Base-by-base conservation (phyloP, 352 stramenopile genomes). In the Phytophthora macrochlamydospora region DNA sequence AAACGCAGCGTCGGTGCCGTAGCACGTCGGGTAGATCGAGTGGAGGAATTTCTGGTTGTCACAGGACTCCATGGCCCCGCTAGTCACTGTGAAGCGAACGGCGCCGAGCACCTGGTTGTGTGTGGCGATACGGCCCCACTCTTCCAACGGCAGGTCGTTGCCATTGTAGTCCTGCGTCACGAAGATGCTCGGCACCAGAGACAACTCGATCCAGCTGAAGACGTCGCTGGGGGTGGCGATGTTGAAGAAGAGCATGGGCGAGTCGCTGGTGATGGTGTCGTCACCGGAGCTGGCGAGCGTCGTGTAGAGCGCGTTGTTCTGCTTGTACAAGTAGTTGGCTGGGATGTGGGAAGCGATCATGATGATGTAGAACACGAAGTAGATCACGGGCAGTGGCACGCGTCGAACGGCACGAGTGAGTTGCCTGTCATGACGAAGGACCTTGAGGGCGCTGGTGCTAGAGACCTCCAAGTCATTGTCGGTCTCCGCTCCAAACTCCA, bases 331-430 rank as follows among this genome's bases (percentile, higher is more conserved):
- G 18, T 31, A 56, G 24, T 59, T 56, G 6, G 78, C 63, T 13
- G 76, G 76, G 31, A 85, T 63, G 53, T 85, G 76, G 24, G 69
- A 24, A 49, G 78, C 83, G 13, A 85, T 61, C 82, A 87, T 85
- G 18, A 53, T 62, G 1, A 87, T 68, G 52, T 83, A 85, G 24
- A 69, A 33, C 33, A 56, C 64, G 30, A 87, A 81, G 68, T 76
- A 81, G 45, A 81, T 13, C 12, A 83, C 24, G 0, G 76, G 62
- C 55, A 72, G 38, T 11, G 62, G 57, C 45, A 89, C 82, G 14
- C 62, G 60, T 24, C 77, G 46, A 11, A 83, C 29, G 38, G 71
- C 71, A 11, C 38, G 50, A 40, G 62, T 61, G 62, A 82, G 65
- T 48, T 75, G 7, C n/a, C 56, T 67, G 48, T 91, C 82, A 29